A percentile compares a stretch with the other conserved stretches of the same genome.
phyloP scores from a whole-genome alignment of 371 early-diverging fungal species.

The Mucor lusitanicus region DNA sequence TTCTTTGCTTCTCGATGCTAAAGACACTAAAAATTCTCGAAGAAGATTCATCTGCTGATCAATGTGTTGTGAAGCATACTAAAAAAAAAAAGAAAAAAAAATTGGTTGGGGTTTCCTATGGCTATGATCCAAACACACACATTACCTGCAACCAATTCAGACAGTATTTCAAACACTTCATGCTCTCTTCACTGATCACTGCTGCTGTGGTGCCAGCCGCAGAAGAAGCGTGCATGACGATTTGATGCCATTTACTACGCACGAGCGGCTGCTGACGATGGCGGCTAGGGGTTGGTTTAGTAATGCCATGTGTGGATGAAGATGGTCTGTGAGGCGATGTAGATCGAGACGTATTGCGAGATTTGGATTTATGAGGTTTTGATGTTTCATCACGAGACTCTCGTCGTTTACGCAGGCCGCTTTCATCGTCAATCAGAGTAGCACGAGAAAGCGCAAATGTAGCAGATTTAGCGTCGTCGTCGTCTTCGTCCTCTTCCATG shows the following conservation, averaged over 20 bases:
- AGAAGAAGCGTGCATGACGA: conserved; percentile 70
- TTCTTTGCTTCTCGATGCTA: conserved; percentile 36
- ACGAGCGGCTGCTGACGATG: conserved; percentile 28
- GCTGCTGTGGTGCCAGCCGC: conserved; percentile 75
- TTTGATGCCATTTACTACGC: conserved; percentile 70
- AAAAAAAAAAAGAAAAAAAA: background rate
- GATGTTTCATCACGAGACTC: conserved; percentile 38
- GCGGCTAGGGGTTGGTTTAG: conserved; percentile 20
- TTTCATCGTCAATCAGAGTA: conserved; percentile 33
- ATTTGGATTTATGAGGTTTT: conserved; percentile 20
- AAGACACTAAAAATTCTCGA: conserved; percentile 62
- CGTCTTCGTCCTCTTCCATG: conserved; percentile 34
- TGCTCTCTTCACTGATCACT: conserved; percentile 77
- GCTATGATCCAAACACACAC: background rate
- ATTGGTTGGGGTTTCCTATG: background rate
- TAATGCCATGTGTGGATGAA: conserved; percentile 7
- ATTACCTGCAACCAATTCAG: conserved; percentile 76
- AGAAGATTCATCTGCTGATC: conserved; percentile 78
- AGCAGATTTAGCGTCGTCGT: conserved; percentile 41
- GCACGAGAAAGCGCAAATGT: conserved; percentile 44
- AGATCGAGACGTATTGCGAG: conserved; percentile 38
- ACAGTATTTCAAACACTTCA: conserved; percentile 79
- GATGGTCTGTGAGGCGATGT: conserved; percentile 49
- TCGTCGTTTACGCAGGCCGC: conserved; percentile 32
- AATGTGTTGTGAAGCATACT: conserved; percentile 85